Evolutionary conservation across 139 green algal genomes (phyloP).

Genomic region (Desmodesmus armatus): DNA sequence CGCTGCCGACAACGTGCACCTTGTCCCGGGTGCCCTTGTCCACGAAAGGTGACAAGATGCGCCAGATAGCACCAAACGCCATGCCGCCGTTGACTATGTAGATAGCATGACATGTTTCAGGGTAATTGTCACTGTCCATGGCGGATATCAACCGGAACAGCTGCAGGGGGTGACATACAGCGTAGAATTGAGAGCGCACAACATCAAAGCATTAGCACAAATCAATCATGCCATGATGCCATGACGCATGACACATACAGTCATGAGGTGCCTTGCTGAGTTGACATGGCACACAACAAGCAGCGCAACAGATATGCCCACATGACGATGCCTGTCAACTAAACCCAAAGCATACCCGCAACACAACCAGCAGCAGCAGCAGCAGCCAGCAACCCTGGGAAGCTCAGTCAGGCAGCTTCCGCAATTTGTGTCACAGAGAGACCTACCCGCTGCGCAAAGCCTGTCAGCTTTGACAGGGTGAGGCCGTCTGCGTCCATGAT

Average conservation of each 20-base stretch:
- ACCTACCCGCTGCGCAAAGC: conserved; percentile 45
- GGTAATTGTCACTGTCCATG: conserved; percentile 52
- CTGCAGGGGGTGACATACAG: conserved; percentile 31
- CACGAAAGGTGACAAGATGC: conserved; percentile 31
- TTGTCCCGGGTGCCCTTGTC: conserved; percentile 50
- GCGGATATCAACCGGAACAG: conserved; percentile 40
- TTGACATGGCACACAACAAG: too few relatives aligned
- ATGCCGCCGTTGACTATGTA: conserved; percentile 40
- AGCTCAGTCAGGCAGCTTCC: not conserved
- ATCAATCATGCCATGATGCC: too few relatives aligned
- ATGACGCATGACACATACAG: too few relatives aligned
- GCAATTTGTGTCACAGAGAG: not conserved
- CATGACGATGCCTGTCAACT: too few relatives aligned
- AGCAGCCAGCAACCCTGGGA: not conserved
- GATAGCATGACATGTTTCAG: conserved; percentile 40
- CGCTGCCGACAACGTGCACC: conserved; percentile 46
- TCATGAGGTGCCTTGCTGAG: not conserved
- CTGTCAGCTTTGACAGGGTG: conserved; percentile 32
- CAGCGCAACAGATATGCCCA: too few relatives aligned
- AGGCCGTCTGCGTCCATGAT: conserved; percentile 46
- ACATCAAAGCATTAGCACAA: not conserved
- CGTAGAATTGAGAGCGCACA: not conserved
- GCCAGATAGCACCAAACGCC: conserved; percentile 38
- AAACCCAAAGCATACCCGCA: not conserved
- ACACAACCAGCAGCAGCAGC: not conserved